phyloP scores from a whole-genome alignment of 1,139 yeast species.

The Pichia sp. region DNA sequence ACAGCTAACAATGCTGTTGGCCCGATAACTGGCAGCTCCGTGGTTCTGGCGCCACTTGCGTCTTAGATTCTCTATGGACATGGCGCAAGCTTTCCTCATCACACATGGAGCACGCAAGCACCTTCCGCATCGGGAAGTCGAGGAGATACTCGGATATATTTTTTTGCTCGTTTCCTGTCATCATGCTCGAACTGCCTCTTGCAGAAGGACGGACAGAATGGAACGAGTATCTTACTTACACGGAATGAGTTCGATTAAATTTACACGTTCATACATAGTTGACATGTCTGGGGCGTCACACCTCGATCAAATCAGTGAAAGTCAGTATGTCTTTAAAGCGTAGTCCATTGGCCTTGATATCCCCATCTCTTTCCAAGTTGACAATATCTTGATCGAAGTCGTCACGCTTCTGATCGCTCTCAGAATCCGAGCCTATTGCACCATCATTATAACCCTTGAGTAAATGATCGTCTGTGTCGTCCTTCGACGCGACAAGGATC shows the following conservation, averaged over 20 bases:
- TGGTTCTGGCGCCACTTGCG: no score
- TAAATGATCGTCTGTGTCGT: constrained; percentile 23
- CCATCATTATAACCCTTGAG: not conserved
- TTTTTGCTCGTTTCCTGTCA: not conserved
- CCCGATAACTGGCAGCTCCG: no score
- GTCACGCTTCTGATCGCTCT: constrained; percentile 12
- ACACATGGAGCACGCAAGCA: not conserved
- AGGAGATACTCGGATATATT: not conserved
- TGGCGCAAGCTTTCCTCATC: no score
- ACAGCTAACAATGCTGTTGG: no score
- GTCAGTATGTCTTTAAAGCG: constrained; percentile 61
- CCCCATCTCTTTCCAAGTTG: constrained; percentile 35
- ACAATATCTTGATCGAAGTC: constrained; percentile 9
- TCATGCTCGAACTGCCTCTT: not conserved
- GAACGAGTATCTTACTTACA: not conserved
- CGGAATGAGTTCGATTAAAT: not conserved
- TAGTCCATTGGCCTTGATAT: constrained; percentile 69
- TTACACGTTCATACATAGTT: not conserved
- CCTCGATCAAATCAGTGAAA: constrained; percentile 66
- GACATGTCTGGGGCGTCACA: constrained; percentile 35
- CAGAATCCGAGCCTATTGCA: not conserved
- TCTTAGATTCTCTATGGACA: no score
- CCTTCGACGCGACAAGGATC: constrained; percentile 66
- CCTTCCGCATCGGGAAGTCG: not conserved
- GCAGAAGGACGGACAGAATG: not conserved